A percentile compares a stretch with the other conserved stretches of the same genome.
Evolutionary conservation across 2,329 filamentous ascomycete species (phyloP).

Genomic region (Mariannaea elegans): DNA sequence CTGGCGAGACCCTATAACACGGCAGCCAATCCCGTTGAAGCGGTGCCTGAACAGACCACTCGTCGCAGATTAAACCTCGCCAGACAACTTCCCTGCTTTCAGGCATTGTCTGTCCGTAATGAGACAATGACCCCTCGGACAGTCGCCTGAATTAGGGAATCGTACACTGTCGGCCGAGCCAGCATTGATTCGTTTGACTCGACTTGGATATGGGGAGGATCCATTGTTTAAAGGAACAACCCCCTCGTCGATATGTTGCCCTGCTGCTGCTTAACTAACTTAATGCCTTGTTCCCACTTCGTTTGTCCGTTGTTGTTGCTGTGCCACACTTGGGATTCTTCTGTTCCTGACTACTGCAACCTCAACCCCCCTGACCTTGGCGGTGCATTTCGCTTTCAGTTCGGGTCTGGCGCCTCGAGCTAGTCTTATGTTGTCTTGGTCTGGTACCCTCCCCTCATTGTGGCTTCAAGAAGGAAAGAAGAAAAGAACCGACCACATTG

Average conservation of each 20-base stretch:
- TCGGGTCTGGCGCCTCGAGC: conserved; percentile 3
- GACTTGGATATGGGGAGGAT: neutral
- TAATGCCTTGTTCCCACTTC: neutral
- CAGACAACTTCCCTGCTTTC: conserved; percentile 4
- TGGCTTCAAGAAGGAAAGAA: conserved; percentile 11
- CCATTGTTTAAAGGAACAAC: conserved; percentile 18
- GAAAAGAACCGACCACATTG: conserved; percentile 4
- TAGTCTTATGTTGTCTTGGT: neutral
- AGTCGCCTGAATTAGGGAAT: conserved; percentile 27
- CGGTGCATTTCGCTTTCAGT: neutral
- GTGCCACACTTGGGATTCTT: conserved; percentile 3
- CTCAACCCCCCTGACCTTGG: conserved; percentile 2
- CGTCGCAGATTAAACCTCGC: conserved; percentile 33
- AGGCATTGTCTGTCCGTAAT: conserved; percentile 2
- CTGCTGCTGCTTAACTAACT: neutral
- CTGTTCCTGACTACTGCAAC: conserved; percentile 12
- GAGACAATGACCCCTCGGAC: conserved; percentile 29
- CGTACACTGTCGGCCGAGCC: conserved; percentile 9
- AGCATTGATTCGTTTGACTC: too few species aligned
- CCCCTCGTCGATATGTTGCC: neutral
- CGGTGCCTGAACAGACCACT: conserved; percentile 28
- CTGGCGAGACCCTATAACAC: conserved; percentile 22
- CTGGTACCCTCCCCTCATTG: neutral
- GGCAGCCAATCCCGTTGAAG: conserved; percentile 34
- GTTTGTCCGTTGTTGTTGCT: neutral